Evolutionary conservation across 805 yeast species (phyloP).

Genomic region (Zygoascus flipseniorum): DNA sequence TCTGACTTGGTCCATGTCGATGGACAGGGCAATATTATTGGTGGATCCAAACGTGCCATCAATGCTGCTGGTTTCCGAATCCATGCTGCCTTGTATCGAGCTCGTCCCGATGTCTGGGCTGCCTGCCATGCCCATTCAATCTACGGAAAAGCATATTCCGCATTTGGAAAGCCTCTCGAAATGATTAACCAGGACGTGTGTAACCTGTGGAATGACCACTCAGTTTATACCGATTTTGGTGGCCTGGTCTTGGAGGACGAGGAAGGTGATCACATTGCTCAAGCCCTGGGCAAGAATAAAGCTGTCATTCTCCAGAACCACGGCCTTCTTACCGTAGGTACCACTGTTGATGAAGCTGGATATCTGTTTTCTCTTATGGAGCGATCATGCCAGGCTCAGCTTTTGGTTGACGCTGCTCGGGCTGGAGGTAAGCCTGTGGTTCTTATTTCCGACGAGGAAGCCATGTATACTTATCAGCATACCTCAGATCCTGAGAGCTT

Average conservation of each 20-base stretch:
- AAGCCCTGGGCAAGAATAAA: constrained; percentile 50
- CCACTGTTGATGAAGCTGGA: constrained; percentile 69
- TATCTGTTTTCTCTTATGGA: constrained; percentile 57
- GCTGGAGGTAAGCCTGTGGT: constrained; percentile 34
- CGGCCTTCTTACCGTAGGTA: constrained; percentile 63
- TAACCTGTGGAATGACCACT: constrained; percentile 53
- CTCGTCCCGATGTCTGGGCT: constrained; percentile 62
- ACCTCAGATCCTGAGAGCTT: constrained; percentile 58
- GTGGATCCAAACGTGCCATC: constrained; percentile 47
- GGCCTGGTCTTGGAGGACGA: constrained; percentile 65
- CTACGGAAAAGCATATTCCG: constrained; percentile 56
- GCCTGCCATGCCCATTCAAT: constrained; percentile 66
- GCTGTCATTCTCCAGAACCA: constrained; percentile 62
- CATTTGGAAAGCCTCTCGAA: constrained; percentile 59
- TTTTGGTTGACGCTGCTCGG: constrained; percentile 50
- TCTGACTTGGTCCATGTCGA: constrained; percentile 57
- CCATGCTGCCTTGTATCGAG: constrained; percentile 58
- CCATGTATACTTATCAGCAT: constrained; percentile 54
- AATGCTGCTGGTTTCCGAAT: constrained; percentile 66
- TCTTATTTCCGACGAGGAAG: constrained; percentile 51
- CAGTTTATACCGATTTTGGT: constrained; percentile 63
- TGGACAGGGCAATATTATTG: constrained; percentile 54
- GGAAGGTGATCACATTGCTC: constrained; percentile 56
- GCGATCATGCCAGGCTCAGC: constrained; percentile 55
- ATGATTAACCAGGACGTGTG: constrained; percentile 79